A percentile compares a stretch with the other conserved stretches of the same genome.
These are phyloP conservation scores for Penstemon davidsonii DNA, from an alignment of 257 asterid species.

Conservation along the genomic window DNA sequence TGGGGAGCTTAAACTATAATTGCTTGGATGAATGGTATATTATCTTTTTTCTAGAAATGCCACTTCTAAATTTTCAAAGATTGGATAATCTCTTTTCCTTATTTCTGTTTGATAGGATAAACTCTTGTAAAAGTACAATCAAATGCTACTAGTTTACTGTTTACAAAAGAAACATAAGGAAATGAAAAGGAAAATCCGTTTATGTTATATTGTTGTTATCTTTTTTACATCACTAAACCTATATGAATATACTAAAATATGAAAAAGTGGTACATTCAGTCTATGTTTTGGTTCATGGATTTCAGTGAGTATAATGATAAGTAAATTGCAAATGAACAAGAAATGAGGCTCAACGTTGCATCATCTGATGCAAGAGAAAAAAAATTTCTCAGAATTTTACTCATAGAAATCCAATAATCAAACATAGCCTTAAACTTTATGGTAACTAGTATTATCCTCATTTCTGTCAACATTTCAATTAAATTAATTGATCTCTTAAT, in stretches of 20 bases:
- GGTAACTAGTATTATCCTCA: neutral
- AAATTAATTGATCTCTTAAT: neutral
- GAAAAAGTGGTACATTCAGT: neutral
- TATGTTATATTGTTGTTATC: neutral
- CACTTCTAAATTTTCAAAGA: neutral
- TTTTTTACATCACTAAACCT: neutral
- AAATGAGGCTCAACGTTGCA: too few species aligned
- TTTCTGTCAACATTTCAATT: conserved; percentile 7
- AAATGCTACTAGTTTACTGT: neutral
- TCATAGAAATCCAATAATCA: too few species aligned
- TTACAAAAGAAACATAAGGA: neutral
- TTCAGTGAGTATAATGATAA: too few species aligned
- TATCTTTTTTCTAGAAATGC: neutral
- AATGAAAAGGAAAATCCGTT: neutral
- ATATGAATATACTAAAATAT: neutral
- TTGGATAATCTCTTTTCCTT: neutral
- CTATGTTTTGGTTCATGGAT: too few species aligned
- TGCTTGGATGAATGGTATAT: neutral
- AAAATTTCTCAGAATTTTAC: too few species aligned
- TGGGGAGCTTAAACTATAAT: neutral
- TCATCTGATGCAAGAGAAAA: too few species aligned
- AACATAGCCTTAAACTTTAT: neutral
- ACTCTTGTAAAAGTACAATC: conserved; percentile 14
- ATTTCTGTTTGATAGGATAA: neutral
- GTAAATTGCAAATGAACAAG: too few species aligned